Base-by-base conservation (phyloP, 179 eudicot genomes). In the Patellifolia procumbens region DNA sequence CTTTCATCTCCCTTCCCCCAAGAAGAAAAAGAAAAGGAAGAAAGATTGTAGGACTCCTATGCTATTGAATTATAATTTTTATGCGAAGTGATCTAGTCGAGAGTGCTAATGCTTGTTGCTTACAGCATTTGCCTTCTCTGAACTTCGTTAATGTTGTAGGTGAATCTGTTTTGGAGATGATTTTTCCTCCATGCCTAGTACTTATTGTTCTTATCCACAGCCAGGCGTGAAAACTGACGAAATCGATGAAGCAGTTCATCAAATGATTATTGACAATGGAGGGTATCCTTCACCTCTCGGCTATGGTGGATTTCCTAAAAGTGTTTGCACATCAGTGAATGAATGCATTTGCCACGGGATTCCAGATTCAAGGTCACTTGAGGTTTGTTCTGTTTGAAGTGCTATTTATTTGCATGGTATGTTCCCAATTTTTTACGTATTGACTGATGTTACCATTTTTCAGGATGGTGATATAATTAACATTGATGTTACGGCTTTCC, bases 261-360 rank as follows among this genome's bases (percentile, higher is more conserved):
- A 90, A 85, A 92, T 94, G 97, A 94, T 92, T 71, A 86, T 92
- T 80, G 97, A 92, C 73, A 94, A 92, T 79, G 97, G 97, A 56
- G 98, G 92, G 24, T 94, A 94, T 86, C 98, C 98, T 78, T 94
- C 98, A 68, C 98, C 97, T 74, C 95, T 94, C 73, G 93, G 98
- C 74, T 94, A 94, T 83, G 97, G 98, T 62, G 96, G 98, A 17
- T 94, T 94, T 81, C 98, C 98, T 35, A 94, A 94, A 84, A 94
- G 98, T 84, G 98, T 94, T n/a, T 94, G 98, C 75, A 94, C 98
- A 56, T 94, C 98, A 24, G 90, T 92, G 70, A 94, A 94, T 73
- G 98, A 94, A 81, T 94, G 98, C 83, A 92, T 94, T 83, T 94
- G 98, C 89, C 98, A 94, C 81, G 98, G 98, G 69, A 94, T 94